Conservation (phyloP, 768 basidiomycete species). For the Coprinopsis sp. region DNA sequence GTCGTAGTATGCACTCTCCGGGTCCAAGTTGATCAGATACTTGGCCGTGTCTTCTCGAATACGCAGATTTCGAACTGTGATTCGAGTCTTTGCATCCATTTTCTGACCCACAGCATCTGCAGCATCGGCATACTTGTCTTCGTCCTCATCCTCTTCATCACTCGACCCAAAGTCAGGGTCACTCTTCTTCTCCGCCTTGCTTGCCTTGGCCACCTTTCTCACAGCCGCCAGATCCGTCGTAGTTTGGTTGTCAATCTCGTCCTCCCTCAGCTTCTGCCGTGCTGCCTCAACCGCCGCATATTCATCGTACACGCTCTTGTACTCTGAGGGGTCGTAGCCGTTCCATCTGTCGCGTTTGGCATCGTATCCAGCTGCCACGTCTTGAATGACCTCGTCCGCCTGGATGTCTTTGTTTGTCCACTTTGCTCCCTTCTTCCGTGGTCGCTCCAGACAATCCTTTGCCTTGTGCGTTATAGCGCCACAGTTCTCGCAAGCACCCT, state of each 20-base stretch:
- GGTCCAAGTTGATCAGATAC: constrained; percentile 95
- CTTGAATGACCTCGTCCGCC: constrained; percentile 86
- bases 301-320: constrained; percentile 86
- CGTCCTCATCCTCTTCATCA: constrained; percentile 93
- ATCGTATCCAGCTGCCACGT: constrained; percentile 74
- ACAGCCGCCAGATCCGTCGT: constrained; percentile 89
- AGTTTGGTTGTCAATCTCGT: constrained; percentile 96
- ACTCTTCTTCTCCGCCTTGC: constrained; percentile 63
- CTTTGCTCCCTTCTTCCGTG: constrained; percentile 93
- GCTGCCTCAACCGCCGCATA: constrained; percentile 91
- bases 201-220: constrained; percentile 91
- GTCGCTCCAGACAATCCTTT: constrained; percentile 92
- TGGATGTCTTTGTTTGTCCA: constrained; percentile 87
- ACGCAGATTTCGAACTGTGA: constrained; percentile 96
- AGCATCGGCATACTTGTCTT: constrained; percentile 97
- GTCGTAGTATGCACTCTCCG: constrained; percentile 95
- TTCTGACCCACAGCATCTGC: constrained; percentile 98
- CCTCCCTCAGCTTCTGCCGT: constrained; percentile 86
- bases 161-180: constrained; percentile 96
- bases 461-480: constrained; percentile 93
- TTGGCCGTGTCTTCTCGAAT: constrained; percentile 99
- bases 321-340: constrained; percentile 88
- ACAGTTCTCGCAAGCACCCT: constrained; percentile 98
- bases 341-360: constrained; percentile 99
- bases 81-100: constrained; percentile 95